These are phyloP conservation scores for Puccinia hordei DNA, from an alignment of 1,284 basidiomycete species.

Conservation along the genomic window DNA sequence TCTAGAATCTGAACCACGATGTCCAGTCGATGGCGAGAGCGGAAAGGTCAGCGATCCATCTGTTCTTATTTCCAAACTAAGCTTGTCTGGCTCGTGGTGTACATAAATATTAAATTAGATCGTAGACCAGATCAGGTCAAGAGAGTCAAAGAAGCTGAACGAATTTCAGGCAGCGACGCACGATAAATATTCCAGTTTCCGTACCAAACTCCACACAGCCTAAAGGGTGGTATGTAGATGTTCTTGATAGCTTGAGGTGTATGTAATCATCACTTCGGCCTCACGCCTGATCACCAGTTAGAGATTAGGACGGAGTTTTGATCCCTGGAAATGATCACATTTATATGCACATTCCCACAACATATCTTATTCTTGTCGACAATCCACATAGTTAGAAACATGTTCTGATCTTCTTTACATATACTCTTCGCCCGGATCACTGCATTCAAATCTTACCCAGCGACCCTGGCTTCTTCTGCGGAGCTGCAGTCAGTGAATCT, in stretches of 20 bases:
- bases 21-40: background rate
- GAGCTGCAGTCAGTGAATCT: conserved; percentile 26
- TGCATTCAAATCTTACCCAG: background rate
- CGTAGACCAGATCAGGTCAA: no score
- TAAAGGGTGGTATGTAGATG: background rate
- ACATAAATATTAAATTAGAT: no score
- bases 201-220: background rate
- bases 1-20: background rate
- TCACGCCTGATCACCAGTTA: no score
- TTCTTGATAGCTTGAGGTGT: no score
- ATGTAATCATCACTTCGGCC: background rate
- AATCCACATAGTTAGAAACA: background rate
- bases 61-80: no score
- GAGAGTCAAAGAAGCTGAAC: no score
- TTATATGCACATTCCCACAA: background rate
- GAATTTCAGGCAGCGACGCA: no score
- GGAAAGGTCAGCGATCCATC: no score
- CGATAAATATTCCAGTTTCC: conserved; percentile 1
- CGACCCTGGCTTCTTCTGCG: conserved; percentile 20
- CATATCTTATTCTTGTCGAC: no score
- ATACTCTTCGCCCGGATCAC: background rate
- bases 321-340: background rate
- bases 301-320: no score
- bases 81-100: no score
- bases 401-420: background rate